Conservation (phyloP, 306 rosid species). For the Prunus fruticosa region DNA sequence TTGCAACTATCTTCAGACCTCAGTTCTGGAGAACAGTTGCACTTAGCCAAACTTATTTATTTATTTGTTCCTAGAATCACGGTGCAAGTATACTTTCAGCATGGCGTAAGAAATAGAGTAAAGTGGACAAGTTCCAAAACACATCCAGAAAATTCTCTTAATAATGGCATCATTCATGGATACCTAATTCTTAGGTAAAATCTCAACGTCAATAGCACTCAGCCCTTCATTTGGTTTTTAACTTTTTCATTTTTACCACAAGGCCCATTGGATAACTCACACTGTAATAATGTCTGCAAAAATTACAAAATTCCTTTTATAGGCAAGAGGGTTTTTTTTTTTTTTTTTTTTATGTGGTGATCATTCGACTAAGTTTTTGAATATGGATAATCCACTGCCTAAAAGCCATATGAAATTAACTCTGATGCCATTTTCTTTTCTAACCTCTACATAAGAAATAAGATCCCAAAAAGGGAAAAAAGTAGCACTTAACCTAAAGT, state of each 20-base stretch:
- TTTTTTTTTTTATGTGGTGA: neutral
- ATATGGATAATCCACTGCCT: neutral
- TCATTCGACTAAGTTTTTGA: neutral
- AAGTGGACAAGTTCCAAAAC: neutral
- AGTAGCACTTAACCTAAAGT: neutral
- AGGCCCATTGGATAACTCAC: neutral
- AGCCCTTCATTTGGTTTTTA: neutral
- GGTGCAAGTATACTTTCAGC: neutral
- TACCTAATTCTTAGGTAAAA: slow-evolving; percentile 6
- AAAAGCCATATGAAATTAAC: neutral
- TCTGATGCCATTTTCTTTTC: neutral
- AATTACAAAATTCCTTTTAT: neutral
- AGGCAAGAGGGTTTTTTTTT: no score
- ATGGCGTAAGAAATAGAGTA: neutral
- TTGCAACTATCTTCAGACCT: neutral
- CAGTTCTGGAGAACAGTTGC: neutral
- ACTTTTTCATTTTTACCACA: neutral
- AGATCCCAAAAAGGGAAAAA: neutral
- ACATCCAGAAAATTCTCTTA: neutral
- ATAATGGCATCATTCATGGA: neutral
- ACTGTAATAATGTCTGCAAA: neutral
- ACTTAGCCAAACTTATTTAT: neutral
- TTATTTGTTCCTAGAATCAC: neutral
- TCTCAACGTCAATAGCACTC: slow-evolving; percentile 5
- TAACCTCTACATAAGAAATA: neutral